phyloP scores from a whole-genome alignment of 1,284 basidiomycete species.

The Rhodotorula sp. region DNA sequence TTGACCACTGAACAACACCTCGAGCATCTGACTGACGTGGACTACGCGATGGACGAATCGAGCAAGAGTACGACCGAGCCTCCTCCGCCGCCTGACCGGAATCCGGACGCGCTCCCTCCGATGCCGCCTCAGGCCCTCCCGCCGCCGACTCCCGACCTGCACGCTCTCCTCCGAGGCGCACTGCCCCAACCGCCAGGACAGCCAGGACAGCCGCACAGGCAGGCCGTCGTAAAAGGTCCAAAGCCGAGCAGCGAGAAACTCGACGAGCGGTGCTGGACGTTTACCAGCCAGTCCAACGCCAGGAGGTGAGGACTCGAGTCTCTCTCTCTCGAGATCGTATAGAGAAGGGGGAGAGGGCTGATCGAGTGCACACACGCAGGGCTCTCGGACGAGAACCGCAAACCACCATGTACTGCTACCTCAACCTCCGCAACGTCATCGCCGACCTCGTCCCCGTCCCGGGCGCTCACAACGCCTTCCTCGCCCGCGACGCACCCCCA shows the following conservation, averaged over 20 bases:
- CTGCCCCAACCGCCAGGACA: neutral
- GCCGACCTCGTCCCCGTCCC: constrained; percentile 32
- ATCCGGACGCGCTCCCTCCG: neutral
- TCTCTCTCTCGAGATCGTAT: neutral
- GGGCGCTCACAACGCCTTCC: constrained; percentile 27
- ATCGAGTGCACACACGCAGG: neutral
- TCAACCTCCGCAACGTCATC: constrained; percentile 36
- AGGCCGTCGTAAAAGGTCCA: neutral
- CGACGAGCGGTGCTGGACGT: constrained; percentile 38
- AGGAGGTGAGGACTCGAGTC: constrained; percentile 6
- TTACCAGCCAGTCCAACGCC: constrained; percentile 33
- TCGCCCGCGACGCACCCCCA: constrained; percentile 23
- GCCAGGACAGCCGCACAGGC: neutral
- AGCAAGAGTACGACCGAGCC: neutral
- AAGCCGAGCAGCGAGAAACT: constrained; percentile 13
- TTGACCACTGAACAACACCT: too few species aligned
- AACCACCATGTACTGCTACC: constrained; percentile 35
- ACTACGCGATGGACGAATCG: neutral
- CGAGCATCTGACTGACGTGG: too few species aligned
- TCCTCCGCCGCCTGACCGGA: too few species aligned
- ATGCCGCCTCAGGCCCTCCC: constrained; percentile 6
- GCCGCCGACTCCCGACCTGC: constrained; percentile 2
- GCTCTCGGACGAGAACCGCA: constrained; percentile 30
- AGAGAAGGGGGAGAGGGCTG: neutral
- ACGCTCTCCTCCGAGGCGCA: constrained; percentile 9